Evolutionary conservation across 805 yeast genomes (phyloP).

Genomic region (Candida hungchunana): DNA sequence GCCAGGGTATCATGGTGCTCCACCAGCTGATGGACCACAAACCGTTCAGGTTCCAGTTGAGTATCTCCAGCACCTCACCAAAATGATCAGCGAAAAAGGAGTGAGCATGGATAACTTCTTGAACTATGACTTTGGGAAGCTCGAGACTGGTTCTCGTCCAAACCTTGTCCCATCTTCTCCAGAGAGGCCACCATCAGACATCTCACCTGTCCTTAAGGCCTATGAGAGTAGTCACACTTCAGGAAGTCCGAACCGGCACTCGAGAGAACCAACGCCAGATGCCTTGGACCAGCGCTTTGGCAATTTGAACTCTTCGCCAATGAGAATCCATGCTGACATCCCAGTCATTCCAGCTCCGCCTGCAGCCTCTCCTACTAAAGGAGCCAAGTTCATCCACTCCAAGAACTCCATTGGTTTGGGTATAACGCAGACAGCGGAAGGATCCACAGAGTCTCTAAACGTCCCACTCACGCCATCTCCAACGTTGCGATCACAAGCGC

Average conservation of each 20-base stretch:
- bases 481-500: conserved; percentile 34
- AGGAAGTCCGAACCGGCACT: conserved; percentile 4
- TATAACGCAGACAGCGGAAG: conserved; percentile 28
- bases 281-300: not conserved
- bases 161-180: conserved; percentile 11
- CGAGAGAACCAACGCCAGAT: conserved; percentile 15
- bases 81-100: conserved; percentile 22
- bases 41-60: conserved; percentile 27
- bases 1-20: conserved; percentile 1
- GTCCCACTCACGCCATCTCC: conserved; percentile 44
- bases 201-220: conserved; percentile 7
- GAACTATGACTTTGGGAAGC: conserved; percentile 15
- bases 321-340: too few species aligned
- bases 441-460: conserved; percentile 30
- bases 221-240: conserved; percentile 9
- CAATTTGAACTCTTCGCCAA: conserved; percentile 7
- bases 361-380: conserved; percentile 14
- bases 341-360: too few species aligned
- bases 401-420: conserved; percentile 14
- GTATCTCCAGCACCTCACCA: conserved; percentile 23
- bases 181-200: conserved; percentile 9
- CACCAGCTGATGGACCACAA: conserved; percentile 6
- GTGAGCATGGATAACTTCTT: conserved; percentile 21
- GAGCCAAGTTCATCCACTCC: conserved; percentile 11
- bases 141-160: conserved; percentile 4